Base-by-base conservation (phyloP, 495 filamentous ascomycete genomes). In the Delitschia confertaspora region DNA sequence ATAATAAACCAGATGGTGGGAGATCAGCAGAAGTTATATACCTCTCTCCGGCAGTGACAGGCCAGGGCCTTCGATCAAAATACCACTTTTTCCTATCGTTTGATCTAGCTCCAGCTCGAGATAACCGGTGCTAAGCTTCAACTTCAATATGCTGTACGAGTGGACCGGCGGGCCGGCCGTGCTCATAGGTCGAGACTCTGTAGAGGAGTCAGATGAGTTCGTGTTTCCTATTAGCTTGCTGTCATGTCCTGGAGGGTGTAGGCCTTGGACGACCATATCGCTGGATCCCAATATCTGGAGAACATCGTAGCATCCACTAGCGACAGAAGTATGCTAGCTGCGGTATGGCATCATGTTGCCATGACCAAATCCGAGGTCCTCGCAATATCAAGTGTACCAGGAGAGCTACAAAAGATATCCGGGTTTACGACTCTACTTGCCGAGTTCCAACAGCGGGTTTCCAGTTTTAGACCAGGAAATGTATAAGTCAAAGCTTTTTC, bases 91-190 rank as follows among this genome's bases (percentile, higher is more conserved):
- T 6, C 24, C 45, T 33, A 54, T 54, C 34, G 42, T 14, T 33
- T 22, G 33, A 45, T 39, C 14, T 31, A 21, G 40, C 18, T 22
- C 35, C 37, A 47, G 42, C 25, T 9, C 52, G n/a, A 6, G 34
- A 56, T 48, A 50, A 35, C 35, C 40, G 38, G 18, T 29, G 52
- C 52, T 38, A 47, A 55, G 52, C 4, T n/a, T 6, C 11, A 11
- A 7, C 11, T 18, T 32, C 47, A 51, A 51, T 56, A 51, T 56
- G 17, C 18, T 34, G 42, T 53, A 49, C 48, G 49, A 40, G 22
- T 48, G 48, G 53, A 35, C 48, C 53, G 53, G 48, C 43, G 53
- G 53, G 53, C 53, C 53, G 48, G 42, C 24, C 31, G 11, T 24
- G 42, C 22, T 42, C 40, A 55, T 38, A 49, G 46, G 47, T 47